Evolutionary conservation across 1,284 basidiomycete species (phyloP).

Genomic region (Sporisorium scitamineum): DNA sequence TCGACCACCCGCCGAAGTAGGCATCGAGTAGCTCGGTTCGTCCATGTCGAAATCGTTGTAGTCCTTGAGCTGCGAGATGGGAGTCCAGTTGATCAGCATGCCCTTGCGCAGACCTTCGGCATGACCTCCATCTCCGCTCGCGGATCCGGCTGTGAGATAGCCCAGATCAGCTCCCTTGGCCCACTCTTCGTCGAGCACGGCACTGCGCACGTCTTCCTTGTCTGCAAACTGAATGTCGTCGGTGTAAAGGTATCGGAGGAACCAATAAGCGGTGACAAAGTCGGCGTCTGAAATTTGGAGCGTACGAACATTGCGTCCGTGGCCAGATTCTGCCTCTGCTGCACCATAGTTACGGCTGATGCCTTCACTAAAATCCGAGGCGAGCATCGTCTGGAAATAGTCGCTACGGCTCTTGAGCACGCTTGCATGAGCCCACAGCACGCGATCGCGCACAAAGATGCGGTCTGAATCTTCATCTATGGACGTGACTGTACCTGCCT

Average conservation of each 20-base stretch:
- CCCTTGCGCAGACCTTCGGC: background rate
- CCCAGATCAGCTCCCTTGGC: conserved; percentile 35
- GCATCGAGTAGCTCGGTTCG: conserved; percentile 12
- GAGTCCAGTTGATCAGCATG: conserved; percentile 35
- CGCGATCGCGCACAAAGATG: conserved; percentile 63
- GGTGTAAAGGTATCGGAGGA: conserved; percentile 83
- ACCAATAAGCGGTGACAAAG: conserved; percentile 84
- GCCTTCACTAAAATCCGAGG: conserved; percentile 74
- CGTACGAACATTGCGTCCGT: conserved; percentile 69
- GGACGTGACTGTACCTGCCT: conserved; percentile 16
- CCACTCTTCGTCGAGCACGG: conserved; percentile 61
- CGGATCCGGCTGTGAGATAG: conserved; percentile 6
- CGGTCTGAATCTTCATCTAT: conserved; percentile 25
- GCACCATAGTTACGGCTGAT: conserved; percentile 24
- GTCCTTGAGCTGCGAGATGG: conserved; percentile 38
- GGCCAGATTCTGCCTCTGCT: conserved; percentile 6
- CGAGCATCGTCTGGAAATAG: conserved; percentile 83
- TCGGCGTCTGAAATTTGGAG: conserved; percentile 83
- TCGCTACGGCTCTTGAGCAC: conserved; percentile 74
- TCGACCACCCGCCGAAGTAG: conserved; percentile 1
- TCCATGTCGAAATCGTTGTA: conserved; percentile 22
- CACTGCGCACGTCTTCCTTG: conserved; percentile 60
- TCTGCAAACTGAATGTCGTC: conserved; percentile 72
- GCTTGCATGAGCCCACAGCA: conserved; percentile 81
- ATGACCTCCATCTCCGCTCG: conserved; percentile 4